Base-by-base conservation (phyloP, 2,329 filamentous ascomycete genomes). In the Paradendryphiella salina region DNA sequence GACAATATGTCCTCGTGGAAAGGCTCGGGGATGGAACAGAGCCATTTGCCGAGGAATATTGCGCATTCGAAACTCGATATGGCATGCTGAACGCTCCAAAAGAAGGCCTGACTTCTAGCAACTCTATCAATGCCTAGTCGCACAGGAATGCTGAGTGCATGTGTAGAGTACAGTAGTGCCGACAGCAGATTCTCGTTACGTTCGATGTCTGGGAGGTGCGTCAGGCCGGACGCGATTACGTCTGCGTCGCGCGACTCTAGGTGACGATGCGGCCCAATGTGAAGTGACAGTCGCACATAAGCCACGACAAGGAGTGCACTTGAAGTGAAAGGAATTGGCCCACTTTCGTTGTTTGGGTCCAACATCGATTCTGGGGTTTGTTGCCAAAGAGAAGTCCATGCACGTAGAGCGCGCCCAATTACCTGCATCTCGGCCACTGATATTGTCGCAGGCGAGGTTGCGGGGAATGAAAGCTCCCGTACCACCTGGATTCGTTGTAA, bases 61-160 rank as follows among this genome's bases (percentile, higher is more conserved):
- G 79, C 80, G 15, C 80, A 82, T 57, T 84, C 81, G 0, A 84
- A 70, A 1, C 78, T 79, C 3, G 79, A 81, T 0, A 83, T 70
- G 0, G 80, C 80, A 44, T 83, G 80, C n/a, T 82, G 74, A 2
- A 82, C 80, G 4, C 79, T 81, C 80, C 81, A 83, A 39, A 82
- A 79, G 36, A 82, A 80, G 0, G 80, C 79, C 42, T 83, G 80
- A 13, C 79, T 83, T 13, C 78, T 71, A 0, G 80, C 80, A 0
- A 83, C 80, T 11, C 78, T 76, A 43, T 81, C 79, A 13, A 84
- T 77, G 0, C 81, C 81, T 0, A 83, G 61, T 17, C 81, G 71
- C 4, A 84, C 81, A 0, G 81, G 81, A 0, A 82, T 82, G 39
- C 80, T 82, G 0, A 83, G 69, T 6, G 79, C 79, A 37, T 84